Conservation (phyloP, 176 grass and related monocot genomes). For the Microstegium vimineum region DNA sequence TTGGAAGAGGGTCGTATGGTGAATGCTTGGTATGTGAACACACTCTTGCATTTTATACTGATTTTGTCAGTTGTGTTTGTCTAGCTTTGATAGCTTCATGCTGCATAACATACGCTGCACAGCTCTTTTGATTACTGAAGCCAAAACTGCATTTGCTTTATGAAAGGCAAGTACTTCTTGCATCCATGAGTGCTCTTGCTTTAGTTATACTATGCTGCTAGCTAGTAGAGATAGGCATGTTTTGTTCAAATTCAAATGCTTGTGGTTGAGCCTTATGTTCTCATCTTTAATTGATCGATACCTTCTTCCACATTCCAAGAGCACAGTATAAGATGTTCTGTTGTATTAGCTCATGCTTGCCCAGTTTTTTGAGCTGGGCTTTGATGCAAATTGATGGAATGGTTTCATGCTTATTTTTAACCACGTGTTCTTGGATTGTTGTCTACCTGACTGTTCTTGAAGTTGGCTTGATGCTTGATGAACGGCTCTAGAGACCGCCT, state of each 20-base stretch:
- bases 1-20: slow-evolving; percentile 78
- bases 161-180: slow-evolving; percentile 4
- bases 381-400: not conserved
- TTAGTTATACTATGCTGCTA: slow-evolving; percentile 13
- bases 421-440: not conserved
- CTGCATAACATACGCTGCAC: not conserved
- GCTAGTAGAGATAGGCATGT: not conserved
- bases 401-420: not conserved
- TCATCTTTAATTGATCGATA: not conserved
- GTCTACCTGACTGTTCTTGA: not conserved
- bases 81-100: slow-evolving; percentile 6
- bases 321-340: not conserved
- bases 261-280: not conserved
- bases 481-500: not conserved
- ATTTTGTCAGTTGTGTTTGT: not conserved
- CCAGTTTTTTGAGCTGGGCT: not conserved
- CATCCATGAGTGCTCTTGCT: not conserved
- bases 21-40: slow-evolving; percentile 67
- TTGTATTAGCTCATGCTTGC: not conserved
- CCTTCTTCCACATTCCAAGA: not conserved
- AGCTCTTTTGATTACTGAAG: slow-evolving; percentile 9
- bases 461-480: slow-evolving; percentile 3
- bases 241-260: not conserved
- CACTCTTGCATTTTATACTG: not conserved
- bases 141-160: not conserved